Evolutionary conservation across 2,329 filamentous ascomycete genomes (phyloP).

Genomic region (Aureobasidium sp.): DNA sequence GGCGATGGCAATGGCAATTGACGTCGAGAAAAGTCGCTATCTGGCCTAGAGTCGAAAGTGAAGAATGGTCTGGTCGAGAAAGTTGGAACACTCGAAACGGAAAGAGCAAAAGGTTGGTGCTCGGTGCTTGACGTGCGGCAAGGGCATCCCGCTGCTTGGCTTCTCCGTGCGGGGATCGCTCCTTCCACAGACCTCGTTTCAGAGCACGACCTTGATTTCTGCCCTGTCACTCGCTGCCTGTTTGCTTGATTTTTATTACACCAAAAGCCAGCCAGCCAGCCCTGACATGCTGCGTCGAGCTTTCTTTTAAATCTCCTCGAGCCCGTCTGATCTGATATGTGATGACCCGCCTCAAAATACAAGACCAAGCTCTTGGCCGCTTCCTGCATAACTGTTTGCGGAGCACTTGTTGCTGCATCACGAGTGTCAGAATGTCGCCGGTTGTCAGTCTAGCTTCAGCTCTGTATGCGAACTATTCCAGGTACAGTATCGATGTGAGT

Average conservation of each 20-base stretch:
- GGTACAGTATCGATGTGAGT: constrained; percentile 1
- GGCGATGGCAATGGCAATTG: neutral
- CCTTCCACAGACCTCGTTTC: neutral
- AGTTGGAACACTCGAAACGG: neutral
- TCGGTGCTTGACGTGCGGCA: neutral
- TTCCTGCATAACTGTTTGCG: neutral
- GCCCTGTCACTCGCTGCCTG: neutral
- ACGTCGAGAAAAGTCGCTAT: neutral
- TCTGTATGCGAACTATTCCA: neutral
- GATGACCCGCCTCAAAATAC: neutral
- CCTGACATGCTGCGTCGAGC: neutral
- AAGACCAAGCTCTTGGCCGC: neutral
- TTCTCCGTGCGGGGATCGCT: neutral
- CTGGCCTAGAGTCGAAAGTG: neutral
- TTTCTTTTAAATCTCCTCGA: too few species aligned
- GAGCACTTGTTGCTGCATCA: neutral
- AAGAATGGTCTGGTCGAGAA: neutral
- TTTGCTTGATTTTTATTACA: neutral
- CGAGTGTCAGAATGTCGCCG: neutral
- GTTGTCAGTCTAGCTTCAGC: neutral
- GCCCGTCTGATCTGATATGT: neutral
- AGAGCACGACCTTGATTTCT: neutral
- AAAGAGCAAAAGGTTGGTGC: neutral
- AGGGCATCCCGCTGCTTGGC: constrained; percentile 7
- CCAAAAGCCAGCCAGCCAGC: neutral